Evolutionary conservation across 2,329 filamentous ascomycete species (phyloP), one percentile per base, ranked within the genome.

Genomic region (Ilyonectria destructans): DNA sequence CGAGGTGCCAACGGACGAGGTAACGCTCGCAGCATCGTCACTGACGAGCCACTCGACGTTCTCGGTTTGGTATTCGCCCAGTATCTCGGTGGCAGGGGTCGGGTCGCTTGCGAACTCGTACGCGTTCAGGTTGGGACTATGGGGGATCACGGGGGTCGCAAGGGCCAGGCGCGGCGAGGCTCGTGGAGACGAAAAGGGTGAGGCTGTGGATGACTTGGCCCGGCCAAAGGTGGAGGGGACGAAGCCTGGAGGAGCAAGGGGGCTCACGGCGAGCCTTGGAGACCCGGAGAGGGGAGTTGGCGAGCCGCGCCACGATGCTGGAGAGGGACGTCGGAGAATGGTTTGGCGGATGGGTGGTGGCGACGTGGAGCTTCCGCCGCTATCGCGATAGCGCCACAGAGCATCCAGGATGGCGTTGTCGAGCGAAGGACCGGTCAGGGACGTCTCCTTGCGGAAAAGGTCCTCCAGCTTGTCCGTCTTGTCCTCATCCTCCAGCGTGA

Each of bases 1-100:
- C 17, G 92, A 86, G 10, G 88, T 90, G 40, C 90, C 87, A 46
- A 89, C 82, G 8, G 91, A 93, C 26, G 95, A 97, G 26, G 94
- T 91, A 65, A 95, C 89, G 74, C 92, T 95, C 76, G 92, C 93
- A 61, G 89, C 90, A 76, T 94, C 92, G 80, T 97, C 95, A 79
- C 96, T 96, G 74, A 98, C 94, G 52, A 98, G 88, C 96, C 96
- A 98, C 81, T 98, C 96, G 59, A 99, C 95, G 75, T 96, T 97
- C 80, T 98, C 96, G 70, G 92, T 93, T 73, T 96, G 95, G 77
- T 95, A 92, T 76, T 98, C 95, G 64, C 95, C 95, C 78, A 97
- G 96, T 68, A 93, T 93, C 77, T 98, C 95, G 51, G 92, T 91
- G 19, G 93, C 90, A 7, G 94, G 92, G 56, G 91, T 93, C 21